Evolutionary conservation across 2,329 filamentous ascomycete genomes (phyloP).

Genomic region (Penicillium sclerotiorum): DNA sequence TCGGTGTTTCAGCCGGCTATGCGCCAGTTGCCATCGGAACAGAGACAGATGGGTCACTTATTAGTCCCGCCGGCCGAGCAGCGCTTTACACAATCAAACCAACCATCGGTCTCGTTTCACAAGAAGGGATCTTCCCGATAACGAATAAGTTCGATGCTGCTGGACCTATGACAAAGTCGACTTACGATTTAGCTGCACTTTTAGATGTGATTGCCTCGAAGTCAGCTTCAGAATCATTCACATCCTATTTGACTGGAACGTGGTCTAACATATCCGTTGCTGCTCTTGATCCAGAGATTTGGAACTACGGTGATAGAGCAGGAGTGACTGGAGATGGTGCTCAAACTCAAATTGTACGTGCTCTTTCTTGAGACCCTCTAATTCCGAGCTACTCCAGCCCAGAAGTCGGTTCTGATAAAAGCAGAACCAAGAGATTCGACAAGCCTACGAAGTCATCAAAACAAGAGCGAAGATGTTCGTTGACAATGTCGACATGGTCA

Average conservation of each 20-base stretch:
- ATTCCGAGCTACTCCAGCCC: no score
- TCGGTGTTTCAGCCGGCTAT: conserved; percentile 36
- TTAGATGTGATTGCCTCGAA: conserved; percentile 10
- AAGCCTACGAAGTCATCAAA: conserved; percentile 12
- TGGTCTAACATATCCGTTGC: conserved; percentile 16
- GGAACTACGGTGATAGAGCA: conserved; percentile 1
- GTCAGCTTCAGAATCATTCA: conserved; percentile 3
- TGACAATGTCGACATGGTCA: conserved; percentile 10
- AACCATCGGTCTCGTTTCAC: conserved; percentile 32
- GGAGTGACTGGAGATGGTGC: conserved; percentile 2
- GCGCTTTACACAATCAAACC: conserved; percentile 39
- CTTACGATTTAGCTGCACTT: conserved; percentile 11
- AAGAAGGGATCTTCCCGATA: conserved; percentile 34
- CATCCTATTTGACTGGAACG: conserved; percentile 2
- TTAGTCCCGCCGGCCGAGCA: conserved; percentile 34
- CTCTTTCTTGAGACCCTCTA: neutral
- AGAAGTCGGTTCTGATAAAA: neutral
- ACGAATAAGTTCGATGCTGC: conserved; percentile 13
- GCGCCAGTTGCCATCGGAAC: conserved; percentile 36
- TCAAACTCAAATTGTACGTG: conserved; percentile 14
- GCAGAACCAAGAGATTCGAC: conserved; percentile 5
- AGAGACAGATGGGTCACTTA: conserved; percentile 38
- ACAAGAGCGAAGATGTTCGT: conserved; percentile 9
- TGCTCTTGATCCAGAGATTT: conserved; percentile 11
- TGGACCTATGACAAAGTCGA: conserved; percentile 19